Evolutionary conservation across 2,329 filamentous ascomycete genomes (phyloP).

Genomic region (Fusarium kyushuense): DNA sequence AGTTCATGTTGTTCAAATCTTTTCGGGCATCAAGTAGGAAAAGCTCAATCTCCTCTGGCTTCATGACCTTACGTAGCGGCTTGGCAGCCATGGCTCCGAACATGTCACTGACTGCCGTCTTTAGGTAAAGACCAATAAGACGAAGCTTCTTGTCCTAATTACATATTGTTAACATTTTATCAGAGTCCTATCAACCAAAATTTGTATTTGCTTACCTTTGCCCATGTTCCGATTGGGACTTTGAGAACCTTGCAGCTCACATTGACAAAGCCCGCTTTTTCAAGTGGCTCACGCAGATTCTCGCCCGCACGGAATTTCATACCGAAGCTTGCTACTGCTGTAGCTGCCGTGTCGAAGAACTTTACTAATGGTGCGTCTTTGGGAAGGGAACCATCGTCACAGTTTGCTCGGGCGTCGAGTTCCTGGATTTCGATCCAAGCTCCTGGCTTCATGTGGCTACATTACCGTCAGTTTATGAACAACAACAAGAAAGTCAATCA

Average conservation of each 20-base stretch:
- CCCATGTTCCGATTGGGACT: constrained; percentile 42
- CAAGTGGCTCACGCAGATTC: constrained; percentile 16
- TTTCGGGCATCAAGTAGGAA: constrained; percentile 36
- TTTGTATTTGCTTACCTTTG: constrained; percentile 11
- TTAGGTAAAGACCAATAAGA: constrained; percentile 32
- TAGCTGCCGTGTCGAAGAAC: constrained; percentile 41
- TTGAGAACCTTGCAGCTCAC: constrained; percentile 38
- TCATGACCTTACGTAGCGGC: constrained; percentile 35
- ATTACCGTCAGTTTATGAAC: no score
- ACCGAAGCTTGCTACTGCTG: constrained; percentile 48
- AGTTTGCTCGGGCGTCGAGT: constrained; percentile 53
- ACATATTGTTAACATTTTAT: fast-evolving
- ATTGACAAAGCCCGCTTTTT: constrained; percentile 39
- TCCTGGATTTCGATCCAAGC: constrained; percentile 51
- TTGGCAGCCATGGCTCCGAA: constrained; percentile 45
- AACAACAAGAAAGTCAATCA: neutral
- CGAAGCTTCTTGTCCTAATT: constrained; percentile 40
- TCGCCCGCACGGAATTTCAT: constrained; percentile 50
- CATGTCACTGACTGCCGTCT: constrained; percentile 41
- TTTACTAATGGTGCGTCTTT: constrained; percentile 49
- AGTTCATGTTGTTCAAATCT: constrained; percentile 24
- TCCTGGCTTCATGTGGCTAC: constrained; percentile 37
- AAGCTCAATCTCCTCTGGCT: constrained; percentile 31
- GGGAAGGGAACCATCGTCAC: constrained; percentile 55
- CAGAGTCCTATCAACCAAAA: fast-evolving